These are phyloP conservation scores for Hsuehochloa calcarea DNA, from an alignment of 176 grass and related monocot genomes.

Conservation along the genomic window DNA sequence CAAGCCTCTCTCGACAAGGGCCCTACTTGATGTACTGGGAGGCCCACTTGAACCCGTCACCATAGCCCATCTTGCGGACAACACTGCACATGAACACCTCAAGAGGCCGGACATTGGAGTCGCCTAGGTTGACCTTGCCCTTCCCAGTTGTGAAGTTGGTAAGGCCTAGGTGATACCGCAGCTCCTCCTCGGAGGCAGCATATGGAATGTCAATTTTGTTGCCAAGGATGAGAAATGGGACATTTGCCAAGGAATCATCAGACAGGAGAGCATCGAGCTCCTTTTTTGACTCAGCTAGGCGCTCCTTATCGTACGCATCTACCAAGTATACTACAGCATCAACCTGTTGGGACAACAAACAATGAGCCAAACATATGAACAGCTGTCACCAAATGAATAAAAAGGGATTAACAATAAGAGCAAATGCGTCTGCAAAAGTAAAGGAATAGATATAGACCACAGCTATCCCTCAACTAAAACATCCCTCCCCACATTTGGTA, in stretches of 20 bases:
- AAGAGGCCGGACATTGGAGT: constrained; percentile 69
- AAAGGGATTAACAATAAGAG: not conserved
- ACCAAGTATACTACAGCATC: constrained; percentile 81
- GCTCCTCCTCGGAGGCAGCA: constrained; percentile 75
- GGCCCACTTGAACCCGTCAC: constrained; percentile 71
- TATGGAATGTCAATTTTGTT: constrained; percentile 81
- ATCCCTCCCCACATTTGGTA: not conserved
- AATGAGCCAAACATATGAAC: not conserved
- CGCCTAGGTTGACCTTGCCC: constrained; percentile 67
- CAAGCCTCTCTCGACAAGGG: not conserved
- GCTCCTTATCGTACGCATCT: constrained; percentile 74
- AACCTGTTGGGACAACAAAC: constrained; percentile 45
- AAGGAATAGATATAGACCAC: not conserved
- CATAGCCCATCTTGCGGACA: constrained; percentile 84
- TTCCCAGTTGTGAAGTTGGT: constrained; percentile 79
- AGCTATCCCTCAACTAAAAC: not conserved
- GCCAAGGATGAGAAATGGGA: constrained; percentile 73
- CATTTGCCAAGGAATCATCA: constrained; percentile 65
- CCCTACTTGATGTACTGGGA: constrained; percentile 84
- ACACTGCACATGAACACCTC: constrained; percentile 86
- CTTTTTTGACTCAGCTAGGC: constrained; percentile 71
- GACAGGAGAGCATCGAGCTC: constrained; percentile 71
- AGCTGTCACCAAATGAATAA: not conserved
- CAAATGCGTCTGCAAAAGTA: not conserved
- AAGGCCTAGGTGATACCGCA: constrained; percentile 68